These are phyloP conservation scores for Heritiera fomes DNA, from an alignment of 345 rosid genomes.

Conservation along the genomic window DNA sequence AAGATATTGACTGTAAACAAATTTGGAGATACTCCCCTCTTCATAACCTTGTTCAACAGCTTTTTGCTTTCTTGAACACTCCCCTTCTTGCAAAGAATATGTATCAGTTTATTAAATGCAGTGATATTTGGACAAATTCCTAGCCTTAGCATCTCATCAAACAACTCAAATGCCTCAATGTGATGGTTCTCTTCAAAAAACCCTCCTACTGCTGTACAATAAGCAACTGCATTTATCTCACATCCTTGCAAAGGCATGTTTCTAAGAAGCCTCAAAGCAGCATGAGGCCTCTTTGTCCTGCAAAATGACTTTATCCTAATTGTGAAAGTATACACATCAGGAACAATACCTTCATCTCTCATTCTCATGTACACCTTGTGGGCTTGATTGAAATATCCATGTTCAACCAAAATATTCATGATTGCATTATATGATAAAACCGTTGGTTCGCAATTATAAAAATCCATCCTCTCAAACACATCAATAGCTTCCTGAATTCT, in stretches of 20 bases:
- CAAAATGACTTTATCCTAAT: slow-evolving; percentile 91
- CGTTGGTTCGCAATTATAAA: slow-evolving; percentile 66
- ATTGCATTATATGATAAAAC: slow-evolving; percentile 73
- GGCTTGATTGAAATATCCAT: slow-evolving; percentile 64
- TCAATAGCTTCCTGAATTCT: slow-evolving; percentile 82
- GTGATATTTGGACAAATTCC: slow-evolving; percentile 54
- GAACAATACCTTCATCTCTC: slow-evolving; percentile 58
- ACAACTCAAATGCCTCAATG: slow-evolving; percentile 66
- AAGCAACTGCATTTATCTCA: slow-evolving; percentile 69
- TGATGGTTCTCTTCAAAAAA: slow-evolving; percentile 58
- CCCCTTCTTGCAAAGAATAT: slow-evolving; percentile 75
- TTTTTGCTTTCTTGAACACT: slow-evolving; percentile 70
- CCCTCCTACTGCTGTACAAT: slow-evolving; percentile 76
- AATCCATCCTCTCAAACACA: slow-evolving; percentile 93
- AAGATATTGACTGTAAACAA: slow-evolving; percentile 81
- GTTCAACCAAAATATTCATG: slow-evolving; percentile 82
- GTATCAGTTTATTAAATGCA: slow-evolving; percentile 83
- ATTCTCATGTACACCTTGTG: slow-evolving; percentile 91
- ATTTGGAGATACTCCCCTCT: slow-evolving; percentile 73
- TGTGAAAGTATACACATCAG: slow-evolving; percentile 81
- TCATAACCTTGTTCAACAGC: slow-evolving; percentile 65
- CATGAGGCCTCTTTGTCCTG: slow-evolving; percentile 69
- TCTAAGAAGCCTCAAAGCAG: slow-evolving; percentile 78
- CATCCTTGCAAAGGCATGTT: slow-evolving; percentile 81
- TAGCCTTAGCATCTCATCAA: slow-evolving; percentile 65